Percentiles rank a stretch among this genome's conserved stretches.
These are phyloP conservation scores for Sphaerulina vaccinii DNA, from an alignment of 2,329 filamentous ascomycete species.

Conservation along the genomic window DNA sequence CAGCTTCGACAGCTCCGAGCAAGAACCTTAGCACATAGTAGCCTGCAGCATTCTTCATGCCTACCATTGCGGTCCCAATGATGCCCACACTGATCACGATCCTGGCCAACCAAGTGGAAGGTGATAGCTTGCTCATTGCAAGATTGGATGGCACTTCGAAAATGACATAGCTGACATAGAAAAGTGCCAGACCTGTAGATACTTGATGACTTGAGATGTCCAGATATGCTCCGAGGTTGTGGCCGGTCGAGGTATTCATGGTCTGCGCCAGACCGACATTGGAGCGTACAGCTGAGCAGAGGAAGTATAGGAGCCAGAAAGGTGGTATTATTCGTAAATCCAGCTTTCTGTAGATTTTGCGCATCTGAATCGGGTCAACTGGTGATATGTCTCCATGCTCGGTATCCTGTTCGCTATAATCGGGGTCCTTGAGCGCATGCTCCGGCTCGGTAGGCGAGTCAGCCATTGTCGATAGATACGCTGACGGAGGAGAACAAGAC, in stretches of 20 bases:
- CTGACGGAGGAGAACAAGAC: not conserved
- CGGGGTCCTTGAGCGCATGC: not conserved
- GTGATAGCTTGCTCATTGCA: constrained; percentile 80
- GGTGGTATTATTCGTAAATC: constrained; percentile 50
- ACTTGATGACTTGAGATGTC: constrained; percentile 71
- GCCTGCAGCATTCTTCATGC: constrained; percentile 79
- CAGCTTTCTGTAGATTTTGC: constrained; percentile 29
- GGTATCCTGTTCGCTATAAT: not conserved
- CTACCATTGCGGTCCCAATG: constrained; percentile 79
- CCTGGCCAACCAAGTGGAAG: constrained; percentile 86
- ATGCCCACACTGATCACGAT: constrained; percentile 86
- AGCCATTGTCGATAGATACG: not conserved
- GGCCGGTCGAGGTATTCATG: constrained; percentile 71
- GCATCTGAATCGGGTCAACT: constrained; percentile 17
- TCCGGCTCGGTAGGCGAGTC: not conserved
- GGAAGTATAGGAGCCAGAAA: constrained; percentile 88
- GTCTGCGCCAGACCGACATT: constrained; percentile 94
- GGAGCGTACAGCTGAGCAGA: constrained; percentile 86
- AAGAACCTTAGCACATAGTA: constrained; percentile 82
- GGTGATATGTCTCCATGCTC: constrained; percentile 1
- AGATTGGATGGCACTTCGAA: constrained; percentile 89
- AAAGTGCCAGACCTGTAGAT: constrained; percentile 79
- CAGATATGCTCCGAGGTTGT: constrained; percentile 73
- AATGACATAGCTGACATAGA: constrained; percentile 88
- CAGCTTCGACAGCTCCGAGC: constrained; percentile 82